Evolutionary conservation across 2,329 filamentous ascomycete species (phyloP), one percentile per base, ranked within the genome.

Genomic region (Sclerotinia nivalis): DNA sequence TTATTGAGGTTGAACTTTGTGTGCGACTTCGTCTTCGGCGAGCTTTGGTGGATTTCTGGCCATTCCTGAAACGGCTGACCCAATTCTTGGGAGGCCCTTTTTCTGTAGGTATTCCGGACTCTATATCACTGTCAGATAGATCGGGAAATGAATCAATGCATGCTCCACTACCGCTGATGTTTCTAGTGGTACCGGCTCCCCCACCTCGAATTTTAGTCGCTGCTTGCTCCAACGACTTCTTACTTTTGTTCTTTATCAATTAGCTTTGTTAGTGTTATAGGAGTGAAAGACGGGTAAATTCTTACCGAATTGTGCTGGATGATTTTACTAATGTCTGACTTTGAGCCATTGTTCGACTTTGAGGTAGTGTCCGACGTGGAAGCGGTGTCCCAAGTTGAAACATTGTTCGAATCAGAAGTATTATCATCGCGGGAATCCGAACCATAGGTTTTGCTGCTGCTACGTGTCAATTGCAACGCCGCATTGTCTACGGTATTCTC

Each of bases 291-390:
- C 2, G 4, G 4, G 10, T 15, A 5, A 12, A 15, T 58, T 1
- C 55, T 37, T 58, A 58, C 55, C 22, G 22, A 40, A 5, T 22
- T 37, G 7, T n/a, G 10, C 20, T 12, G 31, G 8, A 8, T 34
- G n/a, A 8, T 3, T 15, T 7, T 6, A 9, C 6, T 1, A 40
- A 3, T 0, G 0, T 15, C 12, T n/a, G 55, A n/a, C 10, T 58
- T 58, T 40, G 22, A 15, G 15, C 6, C 40, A 18, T 43, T 43
- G 15, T 18, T 43, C 40, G 40, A 15, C 13, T 43, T 43, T 7
- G 40, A 43, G 15, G 40, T 18, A 43, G 13, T 43, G 40, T 43
- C 5, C 3, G 40, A 43, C 13, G 13, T 13, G 5, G 13, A 43
- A 15, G 40, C 15, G 13, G 40, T 43, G 13, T 43, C 40, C 40